Evolutionary conservation across 192 early-diverging fungal genomes (phyloP), one percentile per base, ranked within the genome.

Genomic region (Radiomyces spectabilis): DNA sequence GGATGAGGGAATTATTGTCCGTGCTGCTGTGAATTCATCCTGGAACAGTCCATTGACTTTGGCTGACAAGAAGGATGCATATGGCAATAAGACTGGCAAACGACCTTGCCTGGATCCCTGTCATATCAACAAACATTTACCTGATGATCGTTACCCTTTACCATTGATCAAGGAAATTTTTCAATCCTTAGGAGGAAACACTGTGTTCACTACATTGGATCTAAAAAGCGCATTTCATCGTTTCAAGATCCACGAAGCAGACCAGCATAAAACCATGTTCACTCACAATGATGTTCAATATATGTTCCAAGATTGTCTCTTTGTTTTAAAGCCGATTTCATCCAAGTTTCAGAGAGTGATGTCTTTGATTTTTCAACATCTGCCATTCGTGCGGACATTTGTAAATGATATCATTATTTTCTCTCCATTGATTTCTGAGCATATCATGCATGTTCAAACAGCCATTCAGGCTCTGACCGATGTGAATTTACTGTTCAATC

Each of bases 251-350:
- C 9, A 30, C 29, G 10, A 44, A 7, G 48, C 21, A 22, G 49
- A 51, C 19, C 47, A 57, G 41, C 47, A 39, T 2, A 33, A 38
- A 1, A 32, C 43, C 0, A 37, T 51, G 8, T 66, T 66, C 29
- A 66, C 53, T 16, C 27, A 24, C 18, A 44, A 21, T 9, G 22
- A 21, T 44, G 9, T 2, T 44, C 49, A 58, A 16, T 66, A 66
- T 15, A 57, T 50, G 46, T 59, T 59, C 32, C 39, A 49, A 41
- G 53, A 43, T 4, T 51, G 49, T 29, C 51, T 51, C 0, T 59
- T 66, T 39, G 63, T 55, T 1, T 26, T 66, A 38, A 59, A 59
- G 13, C 52, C 62, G 1, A 18, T 65, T 1, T 49, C 53, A 1
- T 45, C 43, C n/a, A n/a, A 12, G 15, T 53, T 18, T 57, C 55